A percentile compares a stretch with the other conserved stretches of the same genome.
phyloP scores from a whole-genome alignment of 257 asterid genomes.

The Primulina tabacum region DNA sequence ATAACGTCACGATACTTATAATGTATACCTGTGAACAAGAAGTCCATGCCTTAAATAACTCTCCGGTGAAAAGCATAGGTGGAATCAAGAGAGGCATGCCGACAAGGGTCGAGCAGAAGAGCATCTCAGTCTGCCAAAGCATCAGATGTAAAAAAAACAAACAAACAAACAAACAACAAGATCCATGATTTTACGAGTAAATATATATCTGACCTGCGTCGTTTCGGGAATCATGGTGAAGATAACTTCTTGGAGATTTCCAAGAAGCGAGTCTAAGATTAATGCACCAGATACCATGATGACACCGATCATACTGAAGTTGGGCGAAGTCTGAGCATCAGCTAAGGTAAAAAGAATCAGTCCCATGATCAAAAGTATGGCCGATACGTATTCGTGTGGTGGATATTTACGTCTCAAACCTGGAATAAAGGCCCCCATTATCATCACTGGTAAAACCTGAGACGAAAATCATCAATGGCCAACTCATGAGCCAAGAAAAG shows the following conservation, averaged over 20 bases:
- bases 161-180: background rate
- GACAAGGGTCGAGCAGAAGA: constrained; percentile 89
- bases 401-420: constrained; percentile 86
- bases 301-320: constrained; percentile 77
- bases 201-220: constrained; percentile 54
- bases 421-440: constrained; percentile 97
- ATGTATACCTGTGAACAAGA: constrained; percentile 67
- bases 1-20: background rate
- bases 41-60: constrained; percentile 69
- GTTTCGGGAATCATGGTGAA: constrained; percentile 83
- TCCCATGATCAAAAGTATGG: constrained; percentile 75
- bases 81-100: constrained; percentile 95
- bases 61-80: constrained; percentile 89
- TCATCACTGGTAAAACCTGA: constrained; percentile 92
- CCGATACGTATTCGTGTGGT: constrained; percentile 75
- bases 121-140: constrained; percentile 77
- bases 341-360: constrained; percentile 89
- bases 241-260: constrained; percentile 91
- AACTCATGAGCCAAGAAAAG: background rate
- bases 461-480: background rate
- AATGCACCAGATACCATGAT: constrained; percentile 82
- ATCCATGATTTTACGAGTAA: background rate
- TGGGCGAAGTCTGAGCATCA: constrained; percentile 85
- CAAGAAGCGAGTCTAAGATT: constrained; percentile 80
- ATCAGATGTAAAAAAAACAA: background rate